phyloP scores from a whole-genome alignment of 192 early-diverging fungal species.

The Lobosporangium transversale region DNA sequence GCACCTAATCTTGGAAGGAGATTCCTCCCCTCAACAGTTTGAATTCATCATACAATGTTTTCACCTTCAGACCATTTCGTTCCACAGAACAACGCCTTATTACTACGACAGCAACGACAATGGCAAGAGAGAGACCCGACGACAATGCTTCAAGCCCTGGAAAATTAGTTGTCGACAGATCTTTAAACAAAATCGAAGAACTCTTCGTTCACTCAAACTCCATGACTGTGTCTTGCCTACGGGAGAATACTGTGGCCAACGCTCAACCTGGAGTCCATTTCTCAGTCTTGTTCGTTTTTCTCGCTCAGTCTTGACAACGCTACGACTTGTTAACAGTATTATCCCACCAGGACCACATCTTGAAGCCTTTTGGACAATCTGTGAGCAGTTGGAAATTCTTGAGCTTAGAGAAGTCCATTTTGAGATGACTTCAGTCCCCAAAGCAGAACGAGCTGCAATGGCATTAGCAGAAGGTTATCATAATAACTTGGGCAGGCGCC shows the following conservation, averaged over 20 bases:
- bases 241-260: neutral
- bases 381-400: neutral
- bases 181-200: neutral
- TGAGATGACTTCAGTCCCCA: neutral
- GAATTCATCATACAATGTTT: neutral
- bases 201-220: neutral
- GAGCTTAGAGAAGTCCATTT: neutral
- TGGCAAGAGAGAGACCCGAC: neutral
- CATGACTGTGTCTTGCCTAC: neutral
- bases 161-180: slow-evolving; percentile 1
- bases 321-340: neutral
- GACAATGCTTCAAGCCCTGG: no score
- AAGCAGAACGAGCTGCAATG: neutral
- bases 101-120: no score
- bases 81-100: no score
- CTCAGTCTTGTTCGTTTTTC: neutral
- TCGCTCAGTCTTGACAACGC: neutral
- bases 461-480: neutral
- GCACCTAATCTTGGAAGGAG: neutral
- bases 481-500: neutral
- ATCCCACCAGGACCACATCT: slow-evolving; percentile 4
- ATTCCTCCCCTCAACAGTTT: neutral
- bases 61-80: neutral
- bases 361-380: slow-evolving; percentile 1
- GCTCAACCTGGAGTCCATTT: neutral